A percentile compares a stretch with the other conserved stretches of the same genome.
phyloP scores from a whole-genome alignment of 345 rosid genomes.

The Populus alba region DNA sequence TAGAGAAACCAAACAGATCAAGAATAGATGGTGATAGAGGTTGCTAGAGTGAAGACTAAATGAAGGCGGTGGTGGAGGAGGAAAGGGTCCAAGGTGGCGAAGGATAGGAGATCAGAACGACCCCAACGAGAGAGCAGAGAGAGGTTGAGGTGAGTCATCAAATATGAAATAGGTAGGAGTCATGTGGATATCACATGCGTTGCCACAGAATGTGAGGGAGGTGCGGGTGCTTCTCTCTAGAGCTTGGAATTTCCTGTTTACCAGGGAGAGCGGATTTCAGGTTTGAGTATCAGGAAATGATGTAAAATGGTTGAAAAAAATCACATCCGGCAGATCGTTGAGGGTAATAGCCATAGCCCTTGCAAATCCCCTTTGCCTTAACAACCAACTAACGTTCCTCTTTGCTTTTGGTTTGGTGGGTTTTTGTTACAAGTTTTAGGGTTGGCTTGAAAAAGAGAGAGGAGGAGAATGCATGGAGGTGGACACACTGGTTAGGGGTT shows the following conservation, averaged over 20 bases:
- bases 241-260: conserved; percentile 54
- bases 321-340: conserved; percentile 68
- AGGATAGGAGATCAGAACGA: conserved; percentile 42
- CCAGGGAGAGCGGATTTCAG: conserved; percentile 72
- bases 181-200: conserved; percentile 56
- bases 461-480: too few species aligned
- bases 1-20: too few species aligned
- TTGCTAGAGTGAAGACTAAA: conserved; percentile 50
- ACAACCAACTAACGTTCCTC: too few species aligned
- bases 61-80: conserved; percentile 55
- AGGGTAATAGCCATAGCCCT: conserved; percentile 24
- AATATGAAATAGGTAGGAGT: conserved; percentile 66
- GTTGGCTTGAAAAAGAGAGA: too few species aligned
- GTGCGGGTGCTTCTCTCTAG: conserved; percentile 75
- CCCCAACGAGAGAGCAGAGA: conserved; percentile 92
- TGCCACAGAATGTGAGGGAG: conserved; percentile 83
- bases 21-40: conserved; percentile 46
- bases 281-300: conserved; percentile 58
- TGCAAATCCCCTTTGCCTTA: too few species aligned
- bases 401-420: too few species aligned
- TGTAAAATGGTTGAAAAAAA: conserved; percentile 55
- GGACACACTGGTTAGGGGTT: too few species aligned
- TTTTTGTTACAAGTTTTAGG: too few species aligned
- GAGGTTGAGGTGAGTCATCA: conserved; percentile 66
- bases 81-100: conserved; percentile 36